These are phyloP conservation scores for Capsicum rhomboideum DNA, from an alignment of 257 asterid species.

Conservation along the genomic window DNA sequence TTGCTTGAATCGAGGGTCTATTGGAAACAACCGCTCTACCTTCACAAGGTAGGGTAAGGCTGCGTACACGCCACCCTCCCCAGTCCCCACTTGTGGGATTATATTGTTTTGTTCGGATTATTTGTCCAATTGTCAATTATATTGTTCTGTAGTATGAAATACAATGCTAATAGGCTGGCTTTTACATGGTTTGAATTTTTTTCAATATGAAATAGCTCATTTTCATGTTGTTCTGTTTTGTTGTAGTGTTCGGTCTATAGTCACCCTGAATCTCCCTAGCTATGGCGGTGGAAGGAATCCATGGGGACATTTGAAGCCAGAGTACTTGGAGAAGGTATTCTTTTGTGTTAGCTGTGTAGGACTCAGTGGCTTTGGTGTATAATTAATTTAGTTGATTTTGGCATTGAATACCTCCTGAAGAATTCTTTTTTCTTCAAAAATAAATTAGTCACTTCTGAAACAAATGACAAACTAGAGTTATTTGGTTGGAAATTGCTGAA, in stretches of 20 bases:
- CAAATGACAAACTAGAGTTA: neutral
- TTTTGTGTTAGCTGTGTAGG: neutral
- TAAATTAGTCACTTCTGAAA: neutral
- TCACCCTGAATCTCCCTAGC: conserved; percentile 89
- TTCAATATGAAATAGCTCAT: neutral
- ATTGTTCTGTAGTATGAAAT: neutral
- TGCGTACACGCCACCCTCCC: neutral
- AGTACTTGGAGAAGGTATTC: conserved; percentile 74
- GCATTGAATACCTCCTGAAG: neutral
- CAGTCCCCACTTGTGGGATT: neutral
- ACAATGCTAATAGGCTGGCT: neutral
- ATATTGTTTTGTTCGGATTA: neutral
- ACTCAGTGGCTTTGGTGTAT: neutral
- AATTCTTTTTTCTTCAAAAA: neutral
- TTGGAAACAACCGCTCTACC: neutral
- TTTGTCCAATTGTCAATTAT: neutral
- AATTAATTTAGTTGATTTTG: neutral
- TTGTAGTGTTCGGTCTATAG: conserved; percentile 85
- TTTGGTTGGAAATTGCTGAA: neutral
- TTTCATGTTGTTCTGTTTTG: conserved; percentile 3
- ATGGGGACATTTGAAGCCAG: conserved; percentile 81
- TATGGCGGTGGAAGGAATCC: conserved; percentile 97
- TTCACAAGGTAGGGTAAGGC: neutral
- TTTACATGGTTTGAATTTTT: neutral
- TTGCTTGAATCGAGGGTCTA: neutral